phyloP scores from a whole-genome alignment of 2,329 filamentous ascomycete species.

The Colletotrichum liriopes region DNA sequence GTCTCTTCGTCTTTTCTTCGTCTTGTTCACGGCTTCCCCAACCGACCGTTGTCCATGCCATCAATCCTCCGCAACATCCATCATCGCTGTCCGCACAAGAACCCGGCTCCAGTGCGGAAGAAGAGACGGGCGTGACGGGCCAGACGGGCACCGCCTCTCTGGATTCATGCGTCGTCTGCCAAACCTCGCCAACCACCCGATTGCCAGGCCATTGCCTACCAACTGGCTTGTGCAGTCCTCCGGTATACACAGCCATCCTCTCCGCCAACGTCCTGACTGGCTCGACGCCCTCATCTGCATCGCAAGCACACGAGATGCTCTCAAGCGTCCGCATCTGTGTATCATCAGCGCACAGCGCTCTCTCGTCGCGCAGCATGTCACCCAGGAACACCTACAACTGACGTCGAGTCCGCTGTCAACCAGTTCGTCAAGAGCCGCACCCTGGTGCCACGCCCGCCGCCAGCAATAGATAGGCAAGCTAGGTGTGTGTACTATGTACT shows the following conservation, averaged over 20 bases:
- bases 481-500: no score
- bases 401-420: neutral
- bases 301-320: neutral
- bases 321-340: neutral
- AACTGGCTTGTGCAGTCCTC: neutral
- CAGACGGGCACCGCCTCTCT: constrained; percentile 3
- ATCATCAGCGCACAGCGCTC: constrained; percentile 9
- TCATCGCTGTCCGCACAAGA: constrained; percentile 22
- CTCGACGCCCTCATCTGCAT: constrained; percentile 1
- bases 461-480: neutral
- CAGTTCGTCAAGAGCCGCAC: no score
- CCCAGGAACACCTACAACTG: constrained; percentile 8
- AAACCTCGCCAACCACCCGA: neutral
- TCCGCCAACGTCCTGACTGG: neutral
- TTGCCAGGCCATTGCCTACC: no score
- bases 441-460: neutral
- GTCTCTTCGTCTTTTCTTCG: constrained; percentile 35
- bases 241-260: neutral
- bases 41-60: constrained; percentile 24
- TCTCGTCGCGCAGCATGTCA: neutral
- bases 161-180: neutral
- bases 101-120: neutral
- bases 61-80: constrained; percentile 23
- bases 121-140: constrained; percentile 11
- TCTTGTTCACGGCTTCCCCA: constrained; percentile 28